These are phyloP conservation scores for Aspergillus versicolor DNA, from an alignment of 2,329 filamentous ascomycete genomes.

Conservation along the genomic window DNA sequence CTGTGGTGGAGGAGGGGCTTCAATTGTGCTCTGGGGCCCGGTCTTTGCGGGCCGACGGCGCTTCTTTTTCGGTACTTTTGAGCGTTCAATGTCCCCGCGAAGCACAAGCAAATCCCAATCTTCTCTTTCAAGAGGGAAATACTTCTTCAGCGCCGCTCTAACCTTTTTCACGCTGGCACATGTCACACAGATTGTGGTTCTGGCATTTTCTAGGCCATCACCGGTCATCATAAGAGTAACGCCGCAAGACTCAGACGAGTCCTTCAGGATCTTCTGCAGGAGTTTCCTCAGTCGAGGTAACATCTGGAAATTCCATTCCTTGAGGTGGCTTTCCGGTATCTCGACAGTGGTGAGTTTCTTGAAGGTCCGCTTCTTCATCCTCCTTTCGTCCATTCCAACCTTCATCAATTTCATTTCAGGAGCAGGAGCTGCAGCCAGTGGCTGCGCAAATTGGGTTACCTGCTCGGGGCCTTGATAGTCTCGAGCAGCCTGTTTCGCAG, in stretches of 20 bases:
- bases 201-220: constrained; percentile 55
- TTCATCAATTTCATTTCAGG: constrained; percentile 27
- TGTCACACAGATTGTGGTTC: constrained; percentile 63
- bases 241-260: constrained; percentile 60
- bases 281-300: constrained; percentile 59
- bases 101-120: constrained; percentile 62
- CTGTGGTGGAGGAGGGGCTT: constrained; percentile 27
- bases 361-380: constrained; percentile 39
- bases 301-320: constrained; percentile 59
- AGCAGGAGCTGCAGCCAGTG: constrained; percentile 19
- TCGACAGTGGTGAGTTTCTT: constrained; percentile 50
- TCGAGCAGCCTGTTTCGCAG: constrained; percentile 20
- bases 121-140: constrained; percentile 56
- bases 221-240: constrained; percentile 62
- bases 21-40: constrained; percentile 25
- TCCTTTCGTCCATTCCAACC: constrained; percentile 27
- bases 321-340: constrained; percentile 55
- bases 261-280: constrained; percentile 58
- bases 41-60: constrained; percentile 38
- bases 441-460: constrained; percentile 17
- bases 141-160: constrained; percentile 56
- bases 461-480: constrained; percentile 18
- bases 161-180: constrained; percentile 61
- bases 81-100: constrained; percentile 57
- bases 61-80: constrained; percentile 50